Evolutionary conservation across 805 yeast species (phyloP).

Genomic region (Pichia exigua): DNA sequence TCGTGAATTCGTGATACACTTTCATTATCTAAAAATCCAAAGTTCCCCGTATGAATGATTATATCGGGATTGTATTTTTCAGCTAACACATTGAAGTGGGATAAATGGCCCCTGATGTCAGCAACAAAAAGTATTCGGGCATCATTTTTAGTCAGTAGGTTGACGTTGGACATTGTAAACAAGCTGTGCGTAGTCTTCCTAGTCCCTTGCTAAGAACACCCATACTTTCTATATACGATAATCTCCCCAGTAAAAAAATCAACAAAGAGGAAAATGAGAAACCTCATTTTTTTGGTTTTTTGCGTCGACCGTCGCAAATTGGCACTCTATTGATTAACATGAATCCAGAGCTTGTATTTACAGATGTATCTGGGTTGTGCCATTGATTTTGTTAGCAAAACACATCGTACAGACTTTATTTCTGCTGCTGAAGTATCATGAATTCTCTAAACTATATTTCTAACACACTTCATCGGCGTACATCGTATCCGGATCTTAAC

Average conservation of each 20-base stretch:
- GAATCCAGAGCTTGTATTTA: too few species aligned
- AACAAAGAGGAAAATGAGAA: not conserved
- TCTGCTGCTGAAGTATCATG: not conserved
- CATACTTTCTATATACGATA: too few species aligned
- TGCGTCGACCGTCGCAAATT: not conserved
- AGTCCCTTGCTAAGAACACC: too few species aligned
- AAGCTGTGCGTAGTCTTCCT: too few species aligned
- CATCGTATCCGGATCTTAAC: not conserved
- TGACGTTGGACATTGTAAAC: not conserved
- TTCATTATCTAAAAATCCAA: conserved; percentile 63
- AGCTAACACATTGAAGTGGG: conserved; percentile 44
- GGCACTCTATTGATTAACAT: too few species aligned
- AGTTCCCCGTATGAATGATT: conserved; percentile 68
- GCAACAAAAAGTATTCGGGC: conserved; percentile 31
- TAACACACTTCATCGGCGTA: not conserved
- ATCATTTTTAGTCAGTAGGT: not conserved
- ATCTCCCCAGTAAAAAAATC: too few species aligned
- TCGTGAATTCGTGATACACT: conserved; percentile 48
- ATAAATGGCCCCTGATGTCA: conserved; percentile 48
- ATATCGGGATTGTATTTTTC: conserved; percentile 37
- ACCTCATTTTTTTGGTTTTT: not conserved
- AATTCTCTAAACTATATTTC: conserved; percentile 6
- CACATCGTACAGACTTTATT: not conserved
- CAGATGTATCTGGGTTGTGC: too few species aligned
- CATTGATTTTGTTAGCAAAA: not conserved